Base-by-base conservation (phyloP, 2,329 filamentous ascomycete genomes). In the Gliomastix tumulicola region DNA sequence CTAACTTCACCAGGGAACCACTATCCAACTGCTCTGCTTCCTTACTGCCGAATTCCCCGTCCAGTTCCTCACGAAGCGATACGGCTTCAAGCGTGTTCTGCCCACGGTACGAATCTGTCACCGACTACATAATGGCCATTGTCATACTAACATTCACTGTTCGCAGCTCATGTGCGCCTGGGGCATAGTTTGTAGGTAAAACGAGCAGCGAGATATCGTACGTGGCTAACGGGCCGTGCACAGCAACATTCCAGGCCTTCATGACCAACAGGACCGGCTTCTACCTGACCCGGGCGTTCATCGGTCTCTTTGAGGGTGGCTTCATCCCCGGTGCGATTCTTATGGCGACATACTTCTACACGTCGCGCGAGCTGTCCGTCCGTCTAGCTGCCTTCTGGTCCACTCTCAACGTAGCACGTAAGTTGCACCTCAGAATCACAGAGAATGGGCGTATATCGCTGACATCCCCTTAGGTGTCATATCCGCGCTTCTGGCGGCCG, bases 331-430 rank as follows among this genome's bases (percentile, higher is more conserved):
- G 69, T 44, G 72, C 70, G 10, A 74, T 83, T 34, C 62, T 82
- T 2, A 85, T 83, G 53, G 65, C 83, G 2, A 79, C 75, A 3
- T 87, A 87, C 55, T 88, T 82, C 57, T 88, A 85, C 61, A 86
- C 73, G 4, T 75, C 74, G 2, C 68, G 66, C 36, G 83, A 88
- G 50, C 60, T 88, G 1, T 79, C 82, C 0, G 68, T 74, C 21
- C 73, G 84, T 0, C 63, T 88, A 9, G 76, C 77, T 30, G 79
- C 69, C 49, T 87, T 87, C 56, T 88, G 82, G 83, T 65, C 64
- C 2, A 68, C 65, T 3, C 55, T 69, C 19, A 68, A 65, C 36
- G 46, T 66, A 27, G 59, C 59, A 6, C 49, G 55, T 49, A 40
- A 36, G 49, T 39, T 13, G n/a, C n/a, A 5, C 10, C 7, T 21